Base-by-base conservation (phyloP, 805 yeast species). In the Kodamaea kaohsiungensis region DNA sequence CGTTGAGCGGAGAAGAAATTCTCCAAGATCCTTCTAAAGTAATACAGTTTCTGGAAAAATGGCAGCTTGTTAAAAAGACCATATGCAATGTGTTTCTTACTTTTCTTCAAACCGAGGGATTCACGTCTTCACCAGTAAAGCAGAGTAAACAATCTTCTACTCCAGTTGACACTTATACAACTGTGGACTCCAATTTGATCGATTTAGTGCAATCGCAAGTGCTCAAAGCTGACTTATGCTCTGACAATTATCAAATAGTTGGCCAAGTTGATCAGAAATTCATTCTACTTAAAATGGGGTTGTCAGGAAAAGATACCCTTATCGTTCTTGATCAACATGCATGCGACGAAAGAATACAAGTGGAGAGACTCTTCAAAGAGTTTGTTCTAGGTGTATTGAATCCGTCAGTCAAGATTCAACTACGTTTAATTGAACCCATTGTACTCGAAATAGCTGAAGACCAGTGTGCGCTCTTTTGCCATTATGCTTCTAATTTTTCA, bases 261-360 rank as follows among this genome's bases (percentile, higher is more conserved):
- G 73, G 79, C 3, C 96, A 89, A 64, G 69, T 88, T 2, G 89
- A 84, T 46, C 62, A 68, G 2, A 88, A 86, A 63, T 89, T 89
- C 61, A 82, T 91, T 7, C 69, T 90, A 1, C 72, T 66, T 19
- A 52, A 54, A 25, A 33, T 48, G 25, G 18, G 35, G 2, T n/a
- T 18, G 30, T 18, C 33, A 2, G 33, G 35, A 8, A 40, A 64
- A 0, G 19, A 46, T n/a, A 46, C 62, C 0, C 59, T 82, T 13
- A 65, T 82, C 17, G 68, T 82, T 0, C 61, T 88, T 4, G 97
- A 91, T 64, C 97, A 90, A 62, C 97, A 91, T 72, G 96, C 96
- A 0, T 83, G 87, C 52, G 96, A 88, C 68, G 96, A 91, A 64
- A 68, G 97, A 52, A 74, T 88, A 0, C 73, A 75, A 46, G 79